phyloP scores from a whole-genome alignment of 2,329 filamentous ascomycete genomes.

The Botrytis medusae region DNA sequence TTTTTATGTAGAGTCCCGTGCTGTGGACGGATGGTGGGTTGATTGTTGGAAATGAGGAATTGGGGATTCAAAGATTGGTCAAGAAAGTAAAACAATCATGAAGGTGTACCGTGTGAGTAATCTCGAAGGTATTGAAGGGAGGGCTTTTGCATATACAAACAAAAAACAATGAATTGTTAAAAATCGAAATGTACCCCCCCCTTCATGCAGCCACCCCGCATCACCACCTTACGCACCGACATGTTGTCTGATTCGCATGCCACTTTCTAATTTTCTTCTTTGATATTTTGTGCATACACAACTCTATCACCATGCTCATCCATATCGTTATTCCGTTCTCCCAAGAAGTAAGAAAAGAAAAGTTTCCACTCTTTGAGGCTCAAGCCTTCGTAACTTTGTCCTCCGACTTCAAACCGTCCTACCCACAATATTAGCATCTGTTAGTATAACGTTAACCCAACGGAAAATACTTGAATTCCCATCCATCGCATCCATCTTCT shows the following conservation, averaged over 20 bases:
- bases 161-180: slow-evolving; percentile 7
- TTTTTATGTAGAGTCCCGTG: neutral
- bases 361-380: neutral
- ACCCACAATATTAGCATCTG: slow-evolving; percentile 1
- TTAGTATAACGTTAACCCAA: neutral
- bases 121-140: neutral
- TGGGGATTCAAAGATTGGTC: neutral
- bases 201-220: slow-evolving; percentile 20
- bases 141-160: neutral
- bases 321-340: neutral
- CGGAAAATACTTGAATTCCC: neutral
- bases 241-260: neutral
- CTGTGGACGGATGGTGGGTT: neutral
- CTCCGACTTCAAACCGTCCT: neutral
- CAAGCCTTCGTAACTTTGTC: neutral
- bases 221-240: neutral
- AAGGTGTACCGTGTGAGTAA: neutral
- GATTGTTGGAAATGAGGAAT: neutral
- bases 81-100: neutral
- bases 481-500: neutral
- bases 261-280: neutral
- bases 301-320: neutral
- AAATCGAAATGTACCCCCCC: neutral
- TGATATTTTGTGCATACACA: neutral
- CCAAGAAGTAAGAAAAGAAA: neutral